Conservation (phyloP, 768 basidiomycete species). For the Daedalea quercina region DNA sequence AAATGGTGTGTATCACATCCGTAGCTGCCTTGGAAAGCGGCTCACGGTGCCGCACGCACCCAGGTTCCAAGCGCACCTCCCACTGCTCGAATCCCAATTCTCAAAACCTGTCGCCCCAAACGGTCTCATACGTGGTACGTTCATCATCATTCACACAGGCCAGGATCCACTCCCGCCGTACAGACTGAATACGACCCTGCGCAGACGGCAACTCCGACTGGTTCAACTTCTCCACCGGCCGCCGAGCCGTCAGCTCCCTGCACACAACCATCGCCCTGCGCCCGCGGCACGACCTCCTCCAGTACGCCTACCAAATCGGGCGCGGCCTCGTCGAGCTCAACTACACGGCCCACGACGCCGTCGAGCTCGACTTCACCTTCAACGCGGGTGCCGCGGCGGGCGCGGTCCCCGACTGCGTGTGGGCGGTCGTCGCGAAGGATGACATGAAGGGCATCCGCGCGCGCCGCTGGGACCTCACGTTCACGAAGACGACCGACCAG, state of each 20-base stretch:
- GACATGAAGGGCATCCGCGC: constrained; percentile 65
- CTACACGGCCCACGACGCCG: constrained; percentile 58
- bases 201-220: constrained; percentile 73
- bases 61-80: constrained; percentile 57
- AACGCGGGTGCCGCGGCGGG: constrained; percentile 28
- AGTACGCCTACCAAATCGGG: constrained; percentile 51
- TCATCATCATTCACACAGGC: not conserved
- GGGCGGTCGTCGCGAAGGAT: constrained; percentile 77
- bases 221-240: constrained; percentile 83
- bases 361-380: constrained; percentile 79
- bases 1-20: constrained; percentile 46
- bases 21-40: not conserved
- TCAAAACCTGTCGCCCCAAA: constrained; percentile 53
- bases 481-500: constrained; percentile 73
- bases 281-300: constrained; percentile 80
- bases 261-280: constrained; percentile 74
- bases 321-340: constrained; percentile 71
- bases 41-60: constrained; percentile 1
- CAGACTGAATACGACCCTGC: constrained; percentile 18
- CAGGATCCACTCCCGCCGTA: not conserved
- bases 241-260: constrained; percentile 67
- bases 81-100: constrained; percentile 67
- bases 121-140: constrained; percentile 19
- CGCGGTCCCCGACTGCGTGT: constrained; percentile 62
- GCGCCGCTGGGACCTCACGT: constrained; percentile 85